A percentile compares a stretch with the other conserved stretches of the same genome.
phyloP scores from a whole-genome alignment of 768 basidiomycete genomes.

The Asterophora parasitica region DNA sequence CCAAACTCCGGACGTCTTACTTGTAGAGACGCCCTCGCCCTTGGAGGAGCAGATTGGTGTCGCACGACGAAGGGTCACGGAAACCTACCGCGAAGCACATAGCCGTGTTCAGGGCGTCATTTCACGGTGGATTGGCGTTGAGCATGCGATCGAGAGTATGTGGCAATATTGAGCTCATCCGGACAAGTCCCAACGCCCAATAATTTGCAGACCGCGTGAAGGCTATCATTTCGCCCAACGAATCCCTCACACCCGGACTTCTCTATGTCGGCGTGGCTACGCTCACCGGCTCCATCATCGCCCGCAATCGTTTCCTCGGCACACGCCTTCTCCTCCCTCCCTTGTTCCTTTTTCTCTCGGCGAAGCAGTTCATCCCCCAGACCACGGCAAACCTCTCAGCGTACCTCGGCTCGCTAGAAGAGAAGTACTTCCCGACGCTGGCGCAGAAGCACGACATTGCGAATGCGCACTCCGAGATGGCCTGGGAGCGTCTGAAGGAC shows the following conservation, averaged over 20 bases:
- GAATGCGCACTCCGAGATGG: slow-evolving; percentile 55
- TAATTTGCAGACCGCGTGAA: slow-evolving; percentile 65
- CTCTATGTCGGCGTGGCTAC: slow-evolving; percentile 89
- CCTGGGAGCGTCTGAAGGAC: slow-evolving; percentile 53
- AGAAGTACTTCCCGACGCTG: slow-evolving; percentile 59
- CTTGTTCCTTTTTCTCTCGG: slow-evolving; percentile 59
- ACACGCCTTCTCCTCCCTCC: slow-evolving; percentile 76
- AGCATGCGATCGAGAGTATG: slow-evolving; percentile 82
- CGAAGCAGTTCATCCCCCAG: slow-evolving; percentile 83
- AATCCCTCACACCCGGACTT: slow-evolving; percentile 82
- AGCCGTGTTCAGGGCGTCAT: slow-evolving; percentile 68
- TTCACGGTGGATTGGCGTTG: slow-evolving; percentile 80
- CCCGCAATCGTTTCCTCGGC: slow-evolving; percentile 69
- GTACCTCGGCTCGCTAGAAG: slow-evolving; percentile 69
- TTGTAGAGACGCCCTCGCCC: slow-evolving; percentile 72
- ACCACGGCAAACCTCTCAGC: slow-evolving; percentile 64
- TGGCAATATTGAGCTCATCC: slow-evolving; percentile 9
- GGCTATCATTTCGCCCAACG: slow-evolving; percentile 72
- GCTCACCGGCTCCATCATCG: slow-evolving; percentile 82
- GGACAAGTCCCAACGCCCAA: no score
- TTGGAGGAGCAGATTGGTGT: slow-evolving; percentile 76
- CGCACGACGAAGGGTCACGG: slow-evolving; percentile 56
- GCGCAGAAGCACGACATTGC: slow-evolving; percentile 66
- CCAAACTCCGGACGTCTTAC: slow-evolving; percentile 54
- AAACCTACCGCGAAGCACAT: slow-evolving; percentile 53